Percentiles rank a stretch among this genome's conserved stretches.
Conservation (phyloP, 2,329 filamentous ascomycete genomes). For the Fusarium sublunatum region DNA sequence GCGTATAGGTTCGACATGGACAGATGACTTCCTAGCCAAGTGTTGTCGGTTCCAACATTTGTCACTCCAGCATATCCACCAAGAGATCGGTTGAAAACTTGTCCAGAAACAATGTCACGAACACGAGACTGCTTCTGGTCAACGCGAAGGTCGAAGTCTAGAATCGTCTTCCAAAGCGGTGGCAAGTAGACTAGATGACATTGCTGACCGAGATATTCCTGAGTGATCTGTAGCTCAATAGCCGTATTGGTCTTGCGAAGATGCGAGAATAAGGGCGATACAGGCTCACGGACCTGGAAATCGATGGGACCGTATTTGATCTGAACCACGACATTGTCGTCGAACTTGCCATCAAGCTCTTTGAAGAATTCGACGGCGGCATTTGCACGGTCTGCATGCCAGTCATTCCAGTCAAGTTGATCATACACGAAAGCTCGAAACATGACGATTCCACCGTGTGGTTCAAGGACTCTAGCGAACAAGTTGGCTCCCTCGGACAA, state of each 20-base stretch:
- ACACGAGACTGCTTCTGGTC: conserved; percentile 67
- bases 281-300: conserved; percentile 76
- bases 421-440: conserved; percentile 80
- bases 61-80: conserved; percentile 74
- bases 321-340: conserved; percentile 77
- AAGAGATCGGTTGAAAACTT: conserved; percentile 66
- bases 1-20: conserved; percentile 79
- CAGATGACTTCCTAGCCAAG: conserved; percentile 76
- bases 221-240: conserved; percentile 74
- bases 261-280: conserved; percentile 71
- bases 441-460: conserved; percentile 72
- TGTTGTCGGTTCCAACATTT: conserved; percentile 73
- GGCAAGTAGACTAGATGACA: conserved; percentile 75
- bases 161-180: conserved; percentile 74
- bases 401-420: conserved; percentile 63
- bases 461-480: conserved; percentile 69
- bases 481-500: conserved; percentile 60
- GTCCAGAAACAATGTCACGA: conserved; percentile 69
- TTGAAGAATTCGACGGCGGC: conserved; percentile 76
- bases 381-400: conserved; percentile 72
- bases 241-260: conserved; percentile 59
- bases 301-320: conserved; percentile 81
- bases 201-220: conserved; percentile 79
- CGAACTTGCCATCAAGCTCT: conserved; percentile 71
- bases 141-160: conserved; percentile 74